These are phyloP conservation scores for Corinectria fuckeliana DNA, from an alignment of 2,329 filamentous ascomycete species.

Conservation along the genomic window DNA sequence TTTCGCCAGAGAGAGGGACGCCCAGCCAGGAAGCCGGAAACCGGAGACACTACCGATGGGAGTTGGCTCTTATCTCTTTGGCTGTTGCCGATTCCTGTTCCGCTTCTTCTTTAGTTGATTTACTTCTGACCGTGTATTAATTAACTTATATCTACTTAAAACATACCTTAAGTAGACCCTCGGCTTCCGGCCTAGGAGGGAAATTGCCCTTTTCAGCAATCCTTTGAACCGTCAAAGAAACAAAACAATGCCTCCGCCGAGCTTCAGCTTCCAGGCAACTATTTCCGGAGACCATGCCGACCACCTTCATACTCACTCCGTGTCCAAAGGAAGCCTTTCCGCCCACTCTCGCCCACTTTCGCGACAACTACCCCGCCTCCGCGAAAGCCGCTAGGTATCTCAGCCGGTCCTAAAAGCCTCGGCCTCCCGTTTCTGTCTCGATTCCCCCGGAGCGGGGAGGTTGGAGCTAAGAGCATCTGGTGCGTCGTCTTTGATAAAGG, in stretches of 20 bases:
- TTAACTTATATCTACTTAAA: too few relatives aligned
- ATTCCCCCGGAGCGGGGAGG: background rate
- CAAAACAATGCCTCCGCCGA: background rate
- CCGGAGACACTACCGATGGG: conserved; percentile 16
- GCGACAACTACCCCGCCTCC: conserved; percentile 17
- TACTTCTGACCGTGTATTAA: conserved; percentile 12
- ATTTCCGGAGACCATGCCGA: conserved; percentile 30
- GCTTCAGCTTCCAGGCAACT: background rate
- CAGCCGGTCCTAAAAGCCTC: background rate
- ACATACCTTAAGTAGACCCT: too few relatives aligned
- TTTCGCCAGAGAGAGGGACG: background rate
- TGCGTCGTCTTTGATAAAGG: background rate
- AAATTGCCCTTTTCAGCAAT: conserved; percentile 32
- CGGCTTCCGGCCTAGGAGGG: conserved; percentile 21
- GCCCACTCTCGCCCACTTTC: conserved; percentile 13
- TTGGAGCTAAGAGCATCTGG: background rate
- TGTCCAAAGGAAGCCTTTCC: conserved; percentile 4
- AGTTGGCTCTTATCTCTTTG: background rate
- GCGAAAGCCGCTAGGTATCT: background rate
- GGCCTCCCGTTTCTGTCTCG: background rate
- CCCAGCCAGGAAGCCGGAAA: conserved; percentile 11
- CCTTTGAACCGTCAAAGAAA: conserved; percentile 8
- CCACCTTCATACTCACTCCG: conserved; percentile 1
- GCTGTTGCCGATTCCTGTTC: background rate
- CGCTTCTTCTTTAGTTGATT: background rate